A percentile compares a stretch with the other conserved stretches of the same genome.
Conservation (phyloP, 2,329 filamentous ascomycete species). For the Pyrenochaeta sp. region DNA sequence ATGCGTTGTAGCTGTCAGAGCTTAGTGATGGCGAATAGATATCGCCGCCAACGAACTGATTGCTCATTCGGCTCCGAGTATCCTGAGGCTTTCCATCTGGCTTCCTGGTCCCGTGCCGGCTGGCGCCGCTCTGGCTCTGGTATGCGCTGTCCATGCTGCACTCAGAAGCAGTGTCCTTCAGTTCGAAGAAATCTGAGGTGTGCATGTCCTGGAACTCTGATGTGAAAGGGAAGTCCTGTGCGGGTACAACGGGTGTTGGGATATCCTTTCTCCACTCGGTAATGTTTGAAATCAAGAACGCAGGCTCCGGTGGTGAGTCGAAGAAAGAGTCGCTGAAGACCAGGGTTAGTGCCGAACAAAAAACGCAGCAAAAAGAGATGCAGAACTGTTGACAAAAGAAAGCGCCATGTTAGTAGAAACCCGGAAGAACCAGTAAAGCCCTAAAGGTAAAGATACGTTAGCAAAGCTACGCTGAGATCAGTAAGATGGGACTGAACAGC, state of each 20-base stretch:
- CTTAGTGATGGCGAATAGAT: conserved; percentile 49
- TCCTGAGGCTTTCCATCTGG: conserved; percentile 43
- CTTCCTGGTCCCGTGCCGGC: conserved; percentile 40
- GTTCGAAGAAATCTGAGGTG: conserved; percentile 44
- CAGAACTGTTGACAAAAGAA: conserved; percentile 35
- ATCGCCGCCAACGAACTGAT: conserved; percentile 40
- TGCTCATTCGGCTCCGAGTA: conserved; percentile 37
- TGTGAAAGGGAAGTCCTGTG: conserved; percentile 46
- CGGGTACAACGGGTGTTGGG: conserved; percentile 42
- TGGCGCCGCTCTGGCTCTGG: conserved; percentile 50
- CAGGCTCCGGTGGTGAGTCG: conserved; percentile 45
- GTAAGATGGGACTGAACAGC: not conserved
- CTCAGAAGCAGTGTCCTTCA: conserved; percentile 50
- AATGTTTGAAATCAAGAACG: conserved; percentile 50
- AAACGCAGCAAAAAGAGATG: conserved; percentile 19
- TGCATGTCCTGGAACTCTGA: conserved; percentile 48
- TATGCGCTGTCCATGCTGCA: conserved; percentile 56
- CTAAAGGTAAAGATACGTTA: conserved; percentile 21
- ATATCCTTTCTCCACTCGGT: conserved; percentile 54
- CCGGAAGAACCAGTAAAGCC: conserved; percentile 10
- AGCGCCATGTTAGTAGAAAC: conserved; percentile 49
- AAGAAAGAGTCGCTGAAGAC: conserved; percentile 51
- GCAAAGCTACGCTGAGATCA: conserved; percentile 4
- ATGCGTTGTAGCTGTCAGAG: conserved; percentile 46
- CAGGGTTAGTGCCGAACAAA: conserved; percentile 48